phyloP scores from a whole-genome alignment of 2,329 filamentous ascomycete species.

The Monilinia polystroma region DNA sequence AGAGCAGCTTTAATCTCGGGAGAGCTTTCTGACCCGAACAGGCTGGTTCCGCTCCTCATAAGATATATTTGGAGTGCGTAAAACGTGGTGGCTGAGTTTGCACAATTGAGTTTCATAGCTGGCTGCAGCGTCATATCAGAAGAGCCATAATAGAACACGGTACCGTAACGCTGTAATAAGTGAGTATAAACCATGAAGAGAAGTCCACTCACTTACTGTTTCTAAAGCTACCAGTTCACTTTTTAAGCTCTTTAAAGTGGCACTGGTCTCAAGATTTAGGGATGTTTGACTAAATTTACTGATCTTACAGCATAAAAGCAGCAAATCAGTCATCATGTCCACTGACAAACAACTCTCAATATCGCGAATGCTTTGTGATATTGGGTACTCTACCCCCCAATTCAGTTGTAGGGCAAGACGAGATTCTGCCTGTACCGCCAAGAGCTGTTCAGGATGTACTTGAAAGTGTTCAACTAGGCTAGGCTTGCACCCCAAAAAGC shows the following conservation, averaged over 20 bases:
- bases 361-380: slow-evolving; percentile 26
- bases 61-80: slow-evolving; percentile 23
- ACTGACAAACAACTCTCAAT: slow-evolving; percentile 26
- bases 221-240: neutral
- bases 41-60: neutral
- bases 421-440: slow-evolving; percentile 20
- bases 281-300: neutral
- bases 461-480: slow-evolving; percentile 24
- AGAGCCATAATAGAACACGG: slow-evolving; percentile 26
- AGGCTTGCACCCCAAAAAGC: slow-evolving; percentile 25
- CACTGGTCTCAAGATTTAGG: neutral
- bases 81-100: slow-evolving; percentile 24
- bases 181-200: neutral
- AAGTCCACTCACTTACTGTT: slow-evolving; percentile 5
- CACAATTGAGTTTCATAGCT: slow-evolving; percentile 27
- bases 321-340: slow-evolving; percentile 27
- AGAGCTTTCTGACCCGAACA: slow-evolving; percentile 5
- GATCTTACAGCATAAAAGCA: slow-evolving; percentile 23
- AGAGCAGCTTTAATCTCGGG: slow-evolving; percentile 5
- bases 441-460: slow-evolving; percentile 16
- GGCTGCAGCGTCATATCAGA: slow-evolving; percentile 26
- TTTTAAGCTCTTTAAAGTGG: neutral
- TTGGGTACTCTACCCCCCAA: slow-evolving; percentile 26
- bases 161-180: neutral
- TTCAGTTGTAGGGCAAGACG: slow-evolving; percentile 26